Evolutionary conservation across 164 flowering plant genomes (phyloP), one percentile per base, ranked within the genome.

Genomic region (Liriodendron chinense): DNA sequence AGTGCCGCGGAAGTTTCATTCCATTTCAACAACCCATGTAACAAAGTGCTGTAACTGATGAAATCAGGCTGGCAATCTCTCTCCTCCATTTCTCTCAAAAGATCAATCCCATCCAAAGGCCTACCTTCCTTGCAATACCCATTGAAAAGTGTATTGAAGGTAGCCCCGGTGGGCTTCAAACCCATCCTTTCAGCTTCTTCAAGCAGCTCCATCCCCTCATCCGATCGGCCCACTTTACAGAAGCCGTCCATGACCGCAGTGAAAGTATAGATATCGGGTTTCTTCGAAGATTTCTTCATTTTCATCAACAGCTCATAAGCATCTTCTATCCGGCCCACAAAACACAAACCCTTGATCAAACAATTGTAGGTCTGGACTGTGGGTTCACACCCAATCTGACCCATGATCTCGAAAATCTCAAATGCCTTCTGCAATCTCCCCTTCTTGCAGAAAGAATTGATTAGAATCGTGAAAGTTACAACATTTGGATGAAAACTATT

Each of bases 171-270:
- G 5, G 97, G 97, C 23, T 71, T 75, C 72, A 95, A 78, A 18
- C 92, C 96, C 80, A 75, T 81, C 47, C 50, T 78, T 57, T 84
- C 0, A 63, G 96, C 97, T 75, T 93, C 94, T 70, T 84, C 65
- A 0, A 92, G 89, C 83, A 95, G 77, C 65, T 89, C 96, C 87
- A 82, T 78, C 9, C 92, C 98, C 79, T 95, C 94, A 65, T 85
- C 85, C 0, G 94, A 83, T 47, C 94, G 72, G 65, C 98, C 97
- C 72, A 95, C 98, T 77, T 89, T 93, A 68, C 99, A 90, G n/a
- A 92, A 87, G 20, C 96, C 99, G 85, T 93, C 89, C 96, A 92
- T 94, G 43, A 92, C 83, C 1, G 86, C 86, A 9, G 92, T 94
- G 72, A 83, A 94, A 0, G 92, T 85, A 74, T 90, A 93, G 65